These are phyloP conservation scores for Kentomonas sorsogonicus DNA, from an alignment of 208 protist genomes.

Conservation along the genomic window DNA sequence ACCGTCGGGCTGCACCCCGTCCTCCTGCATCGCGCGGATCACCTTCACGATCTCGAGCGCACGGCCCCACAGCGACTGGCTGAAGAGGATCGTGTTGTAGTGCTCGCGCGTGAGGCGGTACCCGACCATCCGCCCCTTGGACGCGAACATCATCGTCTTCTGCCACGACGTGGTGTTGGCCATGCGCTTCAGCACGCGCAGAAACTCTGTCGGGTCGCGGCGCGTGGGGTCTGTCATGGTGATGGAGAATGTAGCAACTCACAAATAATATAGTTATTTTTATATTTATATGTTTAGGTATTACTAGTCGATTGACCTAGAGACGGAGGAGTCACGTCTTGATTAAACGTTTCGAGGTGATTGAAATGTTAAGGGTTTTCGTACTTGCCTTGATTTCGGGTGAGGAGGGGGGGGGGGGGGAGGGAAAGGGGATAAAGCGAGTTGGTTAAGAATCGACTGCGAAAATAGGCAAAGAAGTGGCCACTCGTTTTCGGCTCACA, in stretches of 20 bases:
- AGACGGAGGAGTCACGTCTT: not conserved
- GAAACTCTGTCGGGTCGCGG: slow-evolving; percentile 87
- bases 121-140: slow-evolving; percentile 88
- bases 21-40: slow-evolving; percentile 85
- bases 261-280: not conserved
- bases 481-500: no score
- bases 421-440: no score
- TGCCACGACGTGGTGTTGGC: slow-evolving; percentile 85
- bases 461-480: no score
- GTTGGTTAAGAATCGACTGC: no score
- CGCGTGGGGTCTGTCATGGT: slow-evolving; percentile 86
- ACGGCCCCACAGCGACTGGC: slow-evolving; percentile 85
- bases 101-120: slow-evolving; percentile 83
- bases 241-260: not conserved
- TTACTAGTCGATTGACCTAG: not conserved
- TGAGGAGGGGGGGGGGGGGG: no score
- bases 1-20: slow-evolving; percentile 81
- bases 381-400: no score
- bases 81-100: slow-evolving; percentile 90
- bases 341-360: no score
- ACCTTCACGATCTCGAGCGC: slow-evolving; percentile 86
- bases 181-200: slow-evolving; percentile 86
- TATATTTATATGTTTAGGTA: slow-evolving; percentile 1
- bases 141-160: slow-evolving; percentile 87
- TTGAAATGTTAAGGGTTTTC: no score